Evolutionary conservation across 768 basidiomycete species (phyloP).

Genomic region (Pulveroboletus frians): DNA sequence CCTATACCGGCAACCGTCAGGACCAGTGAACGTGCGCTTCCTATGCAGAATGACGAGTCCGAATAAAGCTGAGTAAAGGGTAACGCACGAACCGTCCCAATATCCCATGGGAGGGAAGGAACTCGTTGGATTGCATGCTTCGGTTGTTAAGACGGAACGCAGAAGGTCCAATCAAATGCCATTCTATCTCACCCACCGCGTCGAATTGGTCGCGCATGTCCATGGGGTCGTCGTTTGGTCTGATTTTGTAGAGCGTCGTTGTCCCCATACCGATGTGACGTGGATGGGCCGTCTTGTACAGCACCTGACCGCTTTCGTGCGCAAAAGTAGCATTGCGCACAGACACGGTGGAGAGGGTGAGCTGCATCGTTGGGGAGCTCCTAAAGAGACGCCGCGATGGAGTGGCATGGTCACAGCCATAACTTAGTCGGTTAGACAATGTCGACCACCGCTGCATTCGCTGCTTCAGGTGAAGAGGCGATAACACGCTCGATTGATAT

Average conservation of each 20-base stretch:
- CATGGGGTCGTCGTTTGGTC: conserved; percentile 14
- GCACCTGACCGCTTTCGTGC: conserved; percentile 22
- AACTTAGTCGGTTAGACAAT: background rate
- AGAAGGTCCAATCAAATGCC: conserved; percentile 28
- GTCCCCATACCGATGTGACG: conserved; percentile 5
- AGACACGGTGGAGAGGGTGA: conserved; percentile 19
- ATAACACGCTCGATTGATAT: conserved; percentile 54
- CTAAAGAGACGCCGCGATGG: background rate
- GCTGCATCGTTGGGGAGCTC: conserved; percentile 12
- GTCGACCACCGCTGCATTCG: conserved; percentile 36
- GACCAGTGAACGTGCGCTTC: conserved; percentile 30
- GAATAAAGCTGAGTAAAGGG: background rate
- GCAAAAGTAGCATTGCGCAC: conserved; percentile 25
- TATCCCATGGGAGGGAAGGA: conserved; percentile 22
- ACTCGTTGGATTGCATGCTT: conserved; percentile 23
- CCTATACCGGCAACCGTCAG: conserved; percentile 31
- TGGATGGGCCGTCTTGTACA: conserved; percentile 29
- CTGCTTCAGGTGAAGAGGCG: conserved; percentile 57
- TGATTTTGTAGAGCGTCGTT: conserved; percentile 26
- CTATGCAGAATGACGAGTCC: background rate
- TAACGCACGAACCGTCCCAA: conserved; percentile 16
- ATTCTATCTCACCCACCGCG: conserved; percentile 32
- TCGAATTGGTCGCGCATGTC: conserved; percentile 30
- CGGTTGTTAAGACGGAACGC: conserved; percentile 27
- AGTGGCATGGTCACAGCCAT: background rate